phyloP scores from a whole-genome alignment of 768 basidiomycete genomes.

The Mycena pura region DNA sequence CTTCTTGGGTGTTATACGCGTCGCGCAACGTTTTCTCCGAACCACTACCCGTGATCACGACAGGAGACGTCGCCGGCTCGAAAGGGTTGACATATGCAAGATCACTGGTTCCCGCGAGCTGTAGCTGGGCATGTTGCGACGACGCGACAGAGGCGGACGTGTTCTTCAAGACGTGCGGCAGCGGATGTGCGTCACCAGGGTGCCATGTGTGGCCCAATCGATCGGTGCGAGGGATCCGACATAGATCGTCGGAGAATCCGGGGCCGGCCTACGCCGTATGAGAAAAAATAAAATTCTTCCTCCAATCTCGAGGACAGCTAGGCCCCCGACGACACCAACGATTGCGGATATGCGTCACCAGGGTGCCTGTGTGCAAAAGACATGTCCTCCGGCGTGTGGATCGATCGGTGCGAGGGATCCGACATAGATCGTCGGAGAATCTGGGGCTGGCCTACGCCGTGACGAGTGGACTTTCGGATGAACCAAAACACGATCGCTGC shows the following conservation, averaged over 20 bases:
- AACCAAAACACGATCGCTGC: slow-evolving; percentile 30
- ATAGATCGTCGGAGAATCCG: slow-evolving; percentile 27
- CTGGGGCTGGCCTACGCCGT: background rate
- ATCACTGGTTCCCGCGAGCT: too few species aligned
- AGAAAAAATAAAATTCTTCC: slow-evolving; percentile 29
- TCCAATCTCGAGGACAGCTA: slow-evolving; percentile 40
- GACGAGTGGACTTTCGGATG: background rate
- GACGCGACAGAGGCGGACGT: too few species aligned
- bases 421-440: slow-evolving; percentile 29
- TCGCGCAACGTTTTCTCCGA: too few species aligned
- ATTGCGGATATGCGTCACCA: slow-evolving; percentile 42
- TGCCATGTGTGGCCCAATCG: slow-evolving; percentile 22
- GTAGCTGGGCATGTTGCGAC: too few species aligned
- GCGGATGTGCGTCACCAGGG: slow-evolving; percentile 41
- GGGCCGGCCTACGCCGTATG: background rate
- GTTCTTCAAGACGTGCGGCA: too few species aligned
- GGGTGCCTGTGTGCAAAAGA: slow-evolving; percentile 24
- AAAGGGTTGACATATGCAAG: too few species aligned
- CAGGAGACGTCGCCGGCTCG: too few species aligned
- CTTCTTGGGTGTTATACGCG: too few species aligned
- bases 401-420: slow-evolving; percentile 31
- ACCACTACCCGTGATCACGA: too few species aligned
- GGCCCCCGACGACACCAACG: too few species aligned
- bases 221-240: slow-evolving; percentile 32
- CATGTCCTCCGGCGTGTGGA: background rate